Conservation (phyloP, 495 filamentous ascomycete genomes). For the Xylaria scruposa region DNA sequence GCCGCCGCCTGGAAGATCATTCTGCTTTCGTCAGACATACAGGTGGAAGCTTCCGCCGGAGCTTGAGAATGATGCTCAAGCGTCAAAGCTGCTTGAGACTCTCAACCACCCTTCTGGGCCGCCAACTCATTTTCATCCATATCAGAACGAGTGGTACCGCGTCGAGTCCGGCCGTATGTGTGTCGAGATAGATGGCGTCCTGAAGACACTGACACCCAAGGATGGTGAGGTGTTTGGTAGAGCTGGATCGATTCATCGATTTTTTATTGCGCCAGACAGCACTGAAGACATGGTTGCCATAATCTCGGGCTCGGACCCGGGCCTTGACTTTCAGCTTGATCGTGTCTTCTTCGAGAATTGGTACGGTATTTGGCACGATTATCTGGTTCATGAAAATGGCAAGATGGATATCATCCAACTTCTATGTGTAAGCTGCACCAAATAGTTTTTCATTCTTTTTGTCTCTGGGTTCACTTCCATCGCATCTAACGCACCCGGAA, state of each 20-base stretch:
- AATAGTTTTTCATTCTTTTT: background rate
- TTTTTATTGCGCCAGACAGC: conserved; percentile 31
- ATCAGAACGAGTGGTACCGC: conserved; percentile 43
- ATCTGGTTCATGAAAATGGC: conserved; percentile 35
- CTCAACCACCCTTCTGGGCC: conserved; percentile 31
- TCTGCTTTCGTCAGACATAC: conserved; percentile 17
- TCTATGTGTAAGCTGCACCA: conserved; percentile 37
- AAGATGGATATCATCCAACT: conserved; percentile 46
- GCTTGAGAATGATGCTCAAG: background rate
- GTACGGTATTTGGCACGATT: conserved; percentile 52
- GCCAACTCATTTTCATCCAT: conserved; percentile 44
- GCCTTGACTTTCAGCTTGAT: conserved; percentile 36
- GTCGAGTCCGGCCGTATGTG: conserved; percentile 37
- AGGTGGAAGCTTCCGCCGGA: background rate
- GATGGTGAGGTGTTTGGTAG: conserved; percentile 41
- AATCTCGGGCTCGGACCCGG: conserved; percentile 17
- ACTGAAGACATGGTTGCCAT: conserved; percentile 21
- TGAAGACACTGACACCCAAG: conserved; percentile 23
- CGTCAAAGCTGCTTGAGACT: background rate
- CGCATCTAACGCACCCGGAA: background rate
- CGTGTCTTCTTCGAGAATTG: conserved; percentile 54
- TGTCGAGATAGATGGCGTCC: conserved; percentile 36
- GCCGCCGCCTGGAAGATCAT: conserved; percentile 17
- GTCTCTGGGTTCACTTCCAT: too few species aligned
- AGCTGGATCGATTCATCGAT: conserved; percentile 39